Base-by-base conservation (phyloP, 2,329 filamentous ascomycete genomes). In the Fusarium sp. region DNA sequence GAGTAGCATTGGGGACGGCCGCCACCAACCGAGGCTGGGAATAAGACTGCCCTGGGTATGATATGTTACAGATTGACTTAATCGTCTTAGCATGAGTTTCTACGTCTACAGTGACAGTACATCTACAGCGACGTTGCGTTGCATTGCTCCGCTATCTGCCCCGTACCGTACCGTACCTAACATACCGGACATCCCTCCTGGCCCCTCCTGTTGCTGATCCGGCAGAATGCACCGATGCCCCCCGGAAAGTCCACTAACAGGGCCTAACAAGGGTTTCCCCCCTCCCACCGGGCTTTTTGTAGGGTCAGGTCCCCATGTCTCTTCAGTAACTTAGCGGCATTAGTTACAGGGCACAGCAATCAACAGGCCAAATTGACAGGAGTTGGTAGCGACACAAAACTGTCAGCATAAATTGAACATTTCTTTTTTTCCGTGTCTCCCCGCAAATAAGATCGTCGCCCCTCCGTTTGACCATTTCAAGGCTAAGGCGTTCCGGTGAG, bases 211-310 rank as follows among this genome's bases (percentile, higher is more conserved):
- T 53, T 53, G 67, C 47, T 66, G 67, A 70, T 70, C 67, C 53
- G 67, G 67, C 66, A 68, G 26, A 65, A 54, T 53, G 9, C 59
- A 28, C 67, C 67, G 66, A 60, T 39, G 35, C 30, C 66, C 50
- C 64, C 65, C 36, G 28, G 3, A 10, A 5, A 20, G 26, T 11
- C n/a, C n/a, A 30, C 32, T 38, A 58, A 58, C 42, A n/a, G 20
- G 51, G 51, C 20, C 32, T 59, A 59, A 50, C 56, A n/a, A 12
- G 53, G 53, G n/a, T 30, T 26, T 13, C 6, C 28, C 28, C 18
- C 30, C 4, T 12, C 24, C 32, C 36, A 32, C 28, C 24, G 57
- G 55, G 2, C 42, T 58, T 58, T 58, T 58, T 58, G 55, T 15
- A n/a, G 11, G 13, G 6, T 24, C 14, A n/a, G 30, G 39, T 1